Evolutionary conservation across 2,329 filamentous ascomycete species (phyloP).

Genomic region (Xylaria sp.): DNA sequence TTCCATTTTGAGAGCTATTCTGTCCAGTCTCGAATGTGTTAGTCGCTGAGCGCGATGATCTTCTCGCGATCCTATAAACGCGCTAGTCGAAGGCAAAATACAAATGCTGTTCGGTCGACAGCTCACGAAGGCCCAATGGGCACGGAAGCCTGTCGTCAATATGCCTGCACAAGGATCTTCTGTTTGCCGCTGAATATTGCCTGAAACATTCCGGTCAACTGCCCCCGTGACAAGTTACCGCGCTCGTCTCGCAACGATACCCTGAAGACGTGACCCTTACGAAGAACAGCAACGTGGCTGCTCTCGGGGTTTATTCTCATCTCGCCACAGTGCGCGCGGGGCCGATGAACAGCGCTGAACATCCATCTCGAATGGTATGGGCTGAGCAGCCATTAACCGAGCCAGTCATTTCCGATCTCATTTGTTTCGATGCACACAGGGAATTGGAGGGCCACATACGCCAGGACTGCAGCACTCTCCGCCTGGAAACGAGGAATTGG

Average conservation of each 20-base stretch:
- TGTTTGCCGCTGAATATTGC: slow-evolving; percentile 12
- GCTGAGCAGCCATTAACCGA: slow-evolving; percentile 25
- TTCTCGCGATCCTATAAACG: slow-evolving; percentile 10
- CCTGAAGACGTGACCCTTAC: slow-evolving; percentile 30
- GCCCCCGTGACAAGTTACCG: slow-evolving; percentile 11
- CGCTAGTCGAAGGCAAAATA: neutral
- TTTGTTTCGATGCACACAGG: slow-evolving; percentile 24
- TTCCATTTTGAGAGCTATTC: slow-evolving; percentile 26
- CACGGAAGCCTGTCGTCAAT: slow-evolving; percentile 27
- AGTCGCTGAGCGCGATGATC: slow-evolving; percentile 13
- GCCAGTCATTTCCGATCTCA: slow-evolving; percentile 23
- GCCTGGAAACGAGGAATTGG: slow-evolving; percentile 24
- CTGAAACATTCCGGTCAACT: slow-evolving; percentile 27
- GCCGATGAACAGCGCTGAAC: slow-evolving; percentile 27
- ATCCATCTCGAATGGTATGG: slow-evolving; percentile 29
- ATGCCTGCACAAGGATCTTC: slow-evolving; percentile 20
- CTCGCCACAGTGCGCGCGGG: slow-evolving; percentile 17
- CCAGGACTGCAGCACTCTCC: slow-evolving; percentile 28
- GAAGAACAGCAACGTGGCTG: slow-evolving; percentile 24
- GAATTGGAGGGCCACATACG: slow-evolving; percentile 17
- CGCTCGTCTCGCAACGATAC: slow-evolving; percentile 18
- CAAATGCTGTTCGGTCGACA: neutral
- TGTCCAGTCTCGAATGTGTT: slow-evolving; percentile 1
- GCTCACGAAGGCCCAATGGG: slow-evolving; percentile 22
- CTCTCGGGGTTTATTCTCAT: slow-evolving; percentile 27